Evolutionary conservation across 371 early-diverging fungal genomes (phyloP), one percentile per base, ranked within the genome.

Genomic region (Lichtheimia ramosa): DNA sequence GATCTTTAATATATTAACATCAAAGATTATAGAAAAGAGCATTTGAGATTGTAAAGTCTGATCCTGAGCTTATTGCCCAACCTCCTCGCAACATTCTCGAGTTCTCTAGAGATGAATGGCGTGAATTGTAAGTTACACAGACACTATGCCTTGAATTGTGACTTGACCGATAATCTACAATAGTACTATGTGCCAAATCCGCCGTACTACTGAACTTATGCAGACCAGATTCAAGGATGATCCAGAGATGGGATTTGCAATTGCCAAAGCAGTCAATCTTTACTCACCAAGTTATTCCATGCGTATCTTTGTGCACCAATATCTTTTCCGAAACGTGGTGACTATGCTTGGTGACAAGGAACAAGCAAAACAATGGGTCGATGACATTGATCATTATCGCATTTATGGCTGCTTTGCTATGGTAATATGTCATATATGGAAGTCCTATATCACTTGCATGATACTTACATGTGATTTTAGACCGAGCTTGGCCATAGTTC

Each of bases 401-500:
- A 71, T 86, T 10, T 61, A 85, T 63, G 90, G 90, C 34, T 83
- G 90, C 52, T 89, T 87, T 65, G 87, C 88, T 16, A 88, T 59
- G 57, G 57, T 43, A 59, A 52, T 34, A 34, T 2, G 2, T 34
- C 34, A 34, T 34, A 34, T 34, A 34, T 34, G 1, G 2, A 6
- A 34, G 28, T 34, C n/a, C n/a, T n/a, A n/a, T 34, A 8, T 34
- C 34, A 34, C 5, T 2, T 34, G 34, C 34, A 34, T 10, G 34
- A 8, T 34, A 34, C 10, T 34, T 10, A 34, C 10, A 0, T 10
- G 2, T 34, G 6, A 2, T 34, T 0, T 6, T 61, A 83, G 86
- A 85, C 83, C 3, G 86, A 85, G 59, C 54, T 85, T n/a, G 86
- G 86, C 15, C 89, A 89, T 61, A 91, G 91, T n/a, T 93, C 94